Evolutionary conservation across 305 asterid genomes (phyloP).

Genomic region (Nicotiana rustica): DNA sequence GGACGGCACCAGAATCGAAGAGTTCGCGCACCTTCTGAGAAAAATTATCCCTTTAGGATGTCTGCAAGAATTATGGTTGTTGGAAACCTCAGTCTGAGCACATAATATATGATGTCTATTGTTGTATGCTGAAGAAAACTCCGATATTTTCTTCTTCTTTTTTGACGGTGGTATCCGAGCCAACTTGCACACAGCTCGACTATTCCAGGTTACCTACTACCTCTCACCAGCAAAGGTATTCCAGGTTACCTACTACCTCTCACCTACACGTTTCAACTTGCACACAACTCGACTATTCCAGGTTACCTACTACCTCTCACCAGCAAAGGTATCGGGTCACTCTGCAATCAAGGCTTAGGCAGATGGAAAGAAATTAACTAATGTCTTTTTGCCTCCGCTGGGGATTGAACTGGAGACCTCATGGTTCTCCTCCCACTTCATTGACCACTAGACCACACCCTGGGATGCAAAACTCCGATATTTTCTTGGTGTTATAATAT

Average conservation of each 20-base stretch:
- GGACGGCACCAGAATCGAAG: no score
- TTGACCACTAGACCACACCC: neutral
- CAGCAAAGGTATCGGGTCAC: neutral
- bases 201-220: no score
- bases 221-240: no score
- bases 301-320: neutral
- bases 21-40: neutral
- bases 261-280: no score
- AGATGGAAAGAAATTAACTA: neutral
- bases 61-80: neutral
- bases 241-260: no score
- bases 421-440: neutral
- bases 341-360: neutral
- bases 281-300: neutral
- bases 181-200: no score
- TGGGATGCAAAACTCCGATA: neutral
- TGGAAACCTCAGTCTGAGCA: neutral
- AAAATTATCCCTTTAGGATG: neutral
- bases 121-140: neutral
- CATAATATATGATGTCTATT: neutral
- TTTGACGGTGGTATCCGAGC: no score
- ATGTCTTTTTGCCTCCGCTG: neutral
- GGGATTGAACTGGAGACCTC: neutral
- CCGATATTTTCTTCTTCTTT: neutral
- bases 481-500: neutral